A percentile compares a stretch with the other conserved stretches of the same genome.
phyloP scores from a whole-genome alignment of 345 rosid genomes.

The Geranium rotundifolium region DNA sequence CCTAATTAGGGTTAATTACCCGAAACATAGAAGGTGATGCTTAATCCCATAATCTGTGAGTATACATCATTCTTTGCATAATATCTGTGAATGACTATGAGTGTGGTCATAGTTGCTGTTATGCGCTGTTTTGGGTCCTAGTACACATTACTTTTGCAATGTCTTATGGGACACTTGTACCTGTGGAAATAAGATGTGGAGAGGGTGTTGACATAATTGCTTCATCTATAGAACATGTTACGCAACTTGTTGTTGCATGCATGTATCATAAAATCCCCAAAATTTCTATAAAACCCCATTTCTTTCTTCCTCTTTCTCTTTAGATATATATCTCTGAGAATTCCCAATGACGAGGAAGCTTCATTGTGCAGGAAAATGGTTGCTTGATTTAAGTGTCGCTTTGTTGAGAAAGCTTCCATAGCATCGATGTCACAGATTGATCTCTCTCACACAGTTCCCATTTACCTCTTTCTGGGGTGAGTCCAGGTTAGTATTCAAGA shows the following conservation, averaged over 20 bases:
- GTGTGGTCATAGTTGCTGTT: neutral
- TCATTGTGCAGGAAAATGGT: neutral
- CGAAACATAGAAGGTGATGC: no score
- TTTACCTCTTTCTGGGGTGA: no score
- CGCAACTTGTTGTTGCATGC: neutral
- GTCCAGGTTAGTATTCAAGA: neutral
- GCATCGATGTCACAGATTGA: neutral
- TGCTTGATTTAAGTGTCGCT: neutral
- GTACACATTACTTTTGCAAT: neutral
- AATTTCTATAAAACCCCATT: neutral
- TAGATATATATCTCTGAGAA: neutral
- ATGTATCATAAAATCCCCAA: neutral
- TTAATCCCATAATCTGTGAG: no score
- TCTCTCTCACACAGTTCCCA: no score
- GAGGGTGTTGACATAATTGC: constrained; percentile 20
- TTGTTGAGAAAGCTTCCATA: neutral
- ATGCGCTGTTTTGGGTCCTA: neutral
- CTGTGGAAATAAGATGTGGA: constrained; percentile 8
- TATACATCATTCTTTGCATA: no score
- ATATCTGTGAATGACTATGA: no score
- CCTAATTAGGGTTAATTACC: no score
- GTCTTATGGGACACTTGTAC: neutral
- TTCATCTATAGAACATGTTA: neutral
- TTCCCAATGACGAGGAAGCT: neutral
- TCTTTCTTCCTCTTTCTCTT: neutral